phyloP scores from a whole-genome alignment of 768 basidiomycete species.

The Hericium erinaceus region DNA sequence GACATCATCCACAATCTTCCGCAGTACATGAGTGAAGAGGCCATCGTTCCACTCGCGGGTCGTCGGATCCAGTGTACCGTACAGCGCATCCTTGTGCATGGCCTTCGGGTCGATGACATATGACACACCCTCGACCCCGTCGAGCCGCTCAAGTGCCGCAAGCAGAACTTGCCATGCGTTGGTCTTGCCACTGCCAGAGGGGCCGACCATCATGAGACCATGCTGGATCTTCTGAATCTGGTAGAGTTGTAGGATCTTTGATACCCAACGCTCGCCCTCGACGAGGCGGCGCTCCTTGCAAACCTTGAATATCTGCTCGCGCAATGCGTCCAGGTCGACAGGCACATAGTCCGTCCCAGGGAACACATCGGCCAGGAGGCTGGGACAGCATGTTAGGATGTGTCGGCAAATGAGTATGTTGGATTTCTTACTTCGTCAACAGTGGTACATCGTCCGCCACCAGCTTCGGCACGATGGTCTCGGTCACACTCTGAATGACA shows the following conservation, averaged over 20 bases:
- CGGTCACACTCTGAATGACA: constrained; percentile 94
- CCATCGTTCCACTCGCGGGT: constrained; percentile 99
- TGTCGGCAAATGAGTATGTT: neutral
- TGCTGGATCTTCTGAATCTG: constrained; percentile 99
- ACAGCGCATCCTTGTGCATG: constrained; percentile 96
- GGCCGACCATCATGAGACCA: constrained; percentile 99
- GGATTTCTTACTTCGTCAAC: constrained; percentile 63
- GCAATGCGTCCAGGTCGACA: constrained; percentile 78
- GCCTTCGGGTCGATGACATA: constrained; percentile 99
- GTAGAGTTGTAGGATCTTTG: constrained; percentile 94
- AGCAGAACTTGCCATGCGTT: constrained; percentile 95
- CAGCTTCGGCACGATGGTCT: constrained; percentile 96
- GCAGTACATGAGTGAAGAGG: constrained; percentile 92
- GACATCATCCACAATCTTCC: constrained; percentile 97
- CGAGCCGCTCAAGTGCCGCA: constrained; percentile 80
- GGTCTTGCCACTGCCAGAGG: constrained; percentile 94
- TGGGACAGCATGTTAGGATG: constrained; percentile 23
- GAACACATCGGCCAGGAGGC: constrained; percentile 93
- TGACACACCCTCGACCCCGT: constrained; percentile 84
- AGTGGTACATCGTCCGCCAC: constrained; percentile 96
- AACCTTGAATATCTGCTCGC: constrained; percentile 78
- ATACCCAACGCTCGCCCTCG: constrained; percentile 81
- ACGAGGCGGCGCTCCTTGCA: constrained; percentile 83
- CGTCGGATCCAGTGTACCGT: constrained; percentile 93
- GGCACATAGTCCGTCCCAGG: constrained; percentile 90